Evolutionary conservation across 192 early-diverging fungal genomes (phyloP), one percentile per base, ranked within the genome.

Genomic region (Coemansia furcata): DNA sequence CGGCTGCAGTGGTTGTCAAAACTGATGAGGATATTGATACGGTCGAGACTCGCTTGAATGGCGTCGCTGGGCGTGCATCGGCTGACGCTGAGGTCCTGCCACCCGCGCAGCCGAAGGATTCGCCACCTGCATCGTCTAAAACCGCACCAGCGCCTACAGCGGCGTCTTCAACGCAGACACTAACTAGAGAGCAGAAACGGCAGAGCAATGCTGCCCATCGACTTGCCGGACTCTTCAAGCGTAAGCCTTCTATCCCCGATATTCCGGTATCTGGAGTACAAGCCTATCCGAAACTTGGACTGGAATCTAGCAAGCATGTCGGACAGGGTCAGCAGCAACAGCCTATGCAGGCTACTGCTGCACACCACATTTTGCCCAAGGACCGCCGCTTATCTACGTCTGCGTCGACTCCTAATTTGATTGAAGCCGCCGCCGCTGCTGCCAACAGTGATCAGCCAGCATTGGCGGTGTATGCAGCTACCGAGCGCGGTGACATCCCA

Each of bases 161-260:
- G 6, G 11, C 46, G 39, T 26, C 46, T 10, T 44, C 61, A 6
- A 23, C 39, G 6, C 70, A 61, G 55, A 70, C 71, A 19, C 67
- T 76, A 38, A 76, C 78, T 9, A 70, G 67, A 19, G 74, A 76
- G 58, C 80, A 82, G 15, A 82, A 77, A 58, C 65, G 80, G 23
- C 80, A 82, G 65, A 82, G 80, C 62, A 76, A 76, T 60, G 80
- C 80, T 0, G 71, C 80, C 6, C 71, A 76, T 40, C 67, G 74
- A 35, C 66, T 82, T 21, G 80, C 69, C 2, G 74, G 80, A 3
- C 58, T 82, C 32, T 82, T 82, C 33, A 73, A 76, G 71, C 71
- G 80, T 61, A 82, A 82, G 58, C 74, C 70, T 23, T 82, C 80
- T 11, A 65, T 77, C n/a, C 80, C 80, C 10, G 80, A 82, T 36